Conservation (phyloP, 495 filamentous ascomycete species). For the Penicillium ochrochloron region DNA sequence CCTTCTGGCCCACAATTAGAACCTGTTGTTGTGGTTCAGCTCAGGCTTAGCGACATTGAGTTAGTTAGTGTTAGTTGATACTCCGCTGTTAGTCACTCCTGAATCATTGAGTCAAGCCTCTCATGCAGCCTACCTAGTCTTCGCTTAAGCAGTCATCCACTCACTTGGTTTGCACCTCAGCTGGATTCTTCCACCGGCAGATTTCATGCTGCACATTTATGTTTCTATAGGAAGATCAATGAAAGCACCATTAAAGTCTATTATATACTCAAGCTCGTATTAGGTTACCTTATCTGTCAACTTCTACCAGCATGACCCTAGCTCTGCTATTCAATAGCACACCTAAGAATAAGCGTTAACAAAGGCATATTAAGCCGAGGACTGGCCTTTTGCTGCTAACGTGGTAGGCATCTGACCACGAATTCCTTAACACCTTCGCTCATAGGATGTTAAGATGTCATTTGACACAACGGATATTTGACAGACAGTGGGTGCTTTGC, state of each 20-base stretch:
- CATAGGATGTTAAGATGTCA: no score
- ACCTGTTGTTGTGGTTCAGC: background rate
- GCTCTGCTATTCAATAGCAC: background rate
- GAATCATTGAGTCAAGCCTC: background rate
- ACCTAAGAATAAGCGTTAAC: background rate
- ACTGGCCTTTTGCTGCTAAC: background rate
- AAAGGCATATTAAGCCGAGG: background rate
- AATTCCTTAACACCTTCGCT: background rate
- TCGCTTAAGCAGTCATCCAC: background rate
- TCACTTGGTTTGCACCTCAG: background rate
- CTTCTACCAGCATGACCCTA: background rate
- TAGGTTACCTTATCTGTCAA: background rate
- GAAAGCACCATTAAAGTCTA: background rate
- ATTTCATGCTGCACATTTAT: background rate
- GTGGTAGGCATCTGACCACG: background rate
- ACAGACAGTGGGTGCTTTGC: no score
- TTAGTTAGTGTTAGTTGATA: no score
- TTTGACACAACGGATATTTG: no score
- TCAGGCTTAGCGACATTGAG: background rate
- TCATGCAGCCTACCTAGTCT: background rate
- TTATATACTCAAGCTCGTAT: background rate
- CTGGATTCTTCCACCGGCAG: background rate
- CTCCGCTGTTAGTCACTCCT: background rate
- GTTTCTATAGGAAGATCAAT: background rate
- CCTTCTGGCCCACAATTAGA: background rate